These are phyloP conservation scores for Corchorus olitorius DNA, from an alignment of 345 rosid species.

Conservation along the genomic window DNA sequence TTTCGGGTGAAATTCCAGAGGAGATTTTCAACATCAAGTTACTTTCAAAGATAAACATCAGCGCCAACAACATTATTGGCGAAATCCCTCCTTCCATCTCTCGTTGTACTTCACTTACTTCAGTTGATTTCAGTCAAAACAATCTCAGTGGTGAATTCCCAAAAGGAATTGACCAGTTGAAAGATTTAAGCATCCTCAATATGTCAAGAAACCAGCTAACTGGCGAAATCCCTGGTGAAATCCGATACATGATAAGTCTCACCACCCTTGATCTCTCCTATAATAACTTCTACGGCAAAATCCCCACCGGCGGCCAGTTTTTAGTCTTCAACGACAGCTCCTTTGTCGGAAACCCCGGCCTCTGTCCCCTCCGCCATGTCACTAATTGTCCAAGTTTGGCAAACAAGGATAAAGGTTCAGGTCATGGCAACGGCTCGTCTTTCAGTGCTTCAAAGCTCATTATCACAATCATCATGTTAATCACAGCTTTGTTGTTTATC, in stretches of 20 bases:
- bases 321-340: conserved; percentile 67
- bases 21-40: conserved; percentile 52
- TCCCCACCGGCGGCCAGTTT: conserved; percentile 80
- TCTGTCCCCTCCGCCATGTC: conserved; percentile 49
- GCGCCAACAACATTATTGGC: conserved; percentile 62
- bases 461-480: conserved; percentile 40
- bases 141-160: conserved; percentile 69
- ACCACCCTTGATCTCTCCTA: conserved; percentile 74
- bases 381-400: conserved; percentile 40
- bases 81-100: conserved; percentile 59
- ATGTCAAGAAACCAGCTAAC: conserved; percentile 66
- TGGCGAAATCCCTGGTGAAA: conserved; percentile 67
- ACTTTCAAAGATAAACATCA: conserved; percentile 51
- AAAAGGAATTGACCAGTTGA: conserved; percentile 40
- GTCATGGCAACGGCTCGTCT: conserved; percentile 28
- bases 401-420: conserved; percentile 27
- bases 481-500: conserved; percentile 48
- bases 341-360: conserved; percentile 67
- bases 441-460: conserved; percentile 48
- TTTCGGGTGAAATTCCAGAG: conserved; percentile 57
- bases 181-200: conserved; percentile 61
- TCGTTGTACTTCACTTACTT: conserved; percentile 44
- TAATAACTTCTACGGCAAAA: conserved; percentile 61
- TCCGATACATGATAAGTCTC: conserved; percentile 69
- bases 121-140: conserved; percentile 73